phyloP scores from a whole-genome alignment of 345 rosid species.

The Camelina laxa region DNA sequence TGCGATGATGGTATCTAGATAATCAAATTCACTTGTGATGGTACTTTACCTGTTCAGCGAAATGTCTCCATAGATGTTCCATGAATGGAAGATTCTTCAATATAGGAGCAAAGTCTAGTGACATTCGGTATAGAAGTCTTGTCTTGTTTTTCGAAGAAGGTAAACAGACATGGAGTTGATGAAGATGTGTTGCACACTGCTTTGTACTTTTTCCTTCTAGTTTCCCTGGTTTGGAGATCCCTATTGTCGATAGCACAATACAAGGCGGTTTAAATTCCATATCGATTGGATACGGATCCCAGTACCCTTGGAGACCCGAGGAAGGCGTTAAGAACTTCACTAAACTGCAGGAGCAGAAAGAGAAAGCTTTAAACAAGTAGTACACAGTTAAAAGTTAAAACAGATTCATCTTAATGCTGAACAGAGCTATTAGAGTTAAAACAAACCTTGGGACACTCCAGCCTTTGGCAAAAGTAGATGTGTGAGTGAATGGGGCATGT shows the following conservation, averaged over 20 bases:
- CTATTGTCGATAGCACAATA: slow-evolving; percentile 91
- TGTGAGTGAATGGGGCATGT: slow-evolving; percentile 97
- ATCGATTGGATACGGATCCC: slow-evolving; percentile 99
- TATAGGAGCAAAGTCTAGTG: slow-evolving; percentile 90
- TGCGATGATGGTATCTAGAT: background rate
- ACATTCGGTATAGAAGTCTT: slow-evolving; percentile 86
- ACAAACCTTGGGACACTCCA: slow-evolving; percentile 95
- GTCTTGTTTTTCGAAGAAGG: slow-evolving; percentile 89
- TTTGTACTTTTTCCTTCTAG: slow-evolving; percentile 74
- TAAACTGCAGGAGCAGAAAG: slow-evolving; percentile 55
- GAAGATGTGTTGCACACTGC: slow-evolving; percentile 90
- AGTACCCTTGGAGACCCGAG: slow-evolving; percentile 90
- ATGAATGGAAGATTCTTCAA: slow-evolving; percentile 86
- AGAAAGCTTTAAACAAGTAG: background rate
- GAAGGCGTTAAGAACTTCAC: slow-evolving; percentile 92
- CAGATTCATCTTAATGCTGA: background rate
- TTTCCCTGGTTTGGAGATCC: slow-evolving; percentile 96
- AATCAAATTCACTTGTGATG: background rate
- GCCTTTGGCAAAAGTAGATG: slow-evolving; percentile 97
- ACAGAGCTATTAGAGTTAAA: background rate
- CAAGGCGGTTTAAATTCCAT: slow-evolving; percentile 99
- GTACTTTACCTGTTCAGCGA: slow-evolving; percentile 80
- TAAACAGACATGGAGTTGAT: slow-evolving; percentile 94
- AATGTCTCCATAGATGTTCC: slow-evolving; percentile 87
- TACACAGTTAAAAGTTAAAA: background rate